phyloP scores from a whole-genome alignment of 2,329 filamentous ascomycete genomes.

The Cryoendolithus antarcticus region DNA sequence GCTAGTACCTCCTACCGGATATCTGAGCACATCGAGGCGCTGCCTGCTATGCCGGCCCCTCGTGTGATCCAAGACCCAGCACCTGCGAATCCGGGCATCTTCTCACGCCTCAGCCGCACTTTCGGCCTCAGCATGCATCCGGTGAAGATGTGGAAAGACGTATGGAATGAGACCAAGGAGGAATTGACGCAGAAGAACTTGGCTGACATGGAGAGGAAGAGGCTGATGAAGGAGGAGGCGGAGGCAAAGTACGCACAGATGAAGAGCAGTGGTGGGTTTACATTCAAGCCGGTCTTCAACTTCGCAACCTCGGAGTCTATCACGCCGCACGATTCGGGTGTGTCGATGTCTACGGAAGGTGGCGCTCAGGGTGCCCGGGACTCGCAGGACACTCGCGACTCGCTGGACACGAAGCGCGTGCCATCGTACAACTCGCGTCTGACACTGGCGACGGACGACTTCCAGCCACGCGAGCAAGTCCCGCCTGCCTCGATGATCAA shows the following conservation, averaged over 20 bases:
- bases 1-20: background rate
- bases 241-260: constrained; percentile 42
- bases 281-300: constrained; percentile 11
- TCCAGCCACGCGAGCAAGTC: constrained; percentile 11
- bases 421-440: constrained; percentile 8
- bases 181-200: constrained; percentile 26
- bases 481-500: constrained; percentile 9
- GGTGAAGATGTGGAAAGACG: constrained; percentile 34
- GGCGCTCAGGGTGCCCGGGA: background rate
- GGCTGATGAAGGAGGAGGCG: constrained; percentile 32
- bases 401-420: constrained; percentile 9
- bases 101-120: constrained; percentile 44
- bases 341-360: constrained; percentile 11
- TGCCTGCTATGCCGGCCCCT: too few species aligned
- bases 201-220: constrained; percentile 28
- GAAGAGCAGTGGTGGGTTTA: constrained; percentile 39
- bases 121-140: constrained; percentile 44
- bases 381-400: background rate
- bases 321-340: constrained; percentile 15
- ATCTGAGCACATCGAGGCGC: too few species aligned
- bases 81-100: constrained; percentile 26
- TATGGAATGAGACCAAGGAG: constrained; percentile 35
- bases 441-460: constrained; percentile 8
- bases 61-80: background rate
- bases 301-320: background rate